phyloP scores from a whole-genome alignment of 2,329 filamentous ascomycete species.

The Stachybotrys echinatus region DNA sequence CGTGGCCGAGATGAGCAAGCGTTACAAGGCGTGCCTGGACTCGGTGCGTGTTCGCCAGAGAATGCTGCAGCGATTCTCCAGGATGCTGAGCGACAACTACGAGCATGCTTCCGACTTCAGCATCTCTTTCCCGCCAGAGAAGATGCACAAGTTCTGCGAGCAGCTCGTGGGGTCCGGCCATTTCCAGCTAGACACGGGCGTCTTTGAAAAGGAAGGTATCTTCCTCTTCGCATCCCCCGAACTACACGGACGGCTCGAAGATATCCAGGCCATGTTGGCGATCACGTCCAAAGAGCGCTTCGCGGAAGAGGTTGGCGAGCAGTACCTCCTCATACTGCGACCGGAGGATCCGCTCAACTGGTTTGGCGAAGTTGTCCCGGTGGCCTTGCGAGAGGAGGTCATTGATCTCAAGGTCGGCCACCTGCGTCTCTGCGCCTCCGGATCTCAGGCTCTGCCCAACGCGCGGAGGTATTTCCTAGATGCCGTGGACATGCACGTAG shows the following conservation, averaged over 20 bases:
- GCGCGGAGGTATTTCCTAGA: conserved; percentile 76
- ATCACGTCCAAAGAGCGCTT: conserved; percentile 53
- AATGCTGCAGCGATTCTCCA: conserved; percentile 92
- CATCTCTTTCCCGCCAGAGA: conserved; percentile 64
- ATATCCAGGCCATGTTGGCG: conserved; percentile 80
- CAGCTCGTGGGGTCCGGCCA: conserved; percentile 77
- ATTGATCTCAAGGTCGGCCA: conserved; percentile 84
- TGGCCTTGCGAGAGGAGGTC: conserved; percentile 63
- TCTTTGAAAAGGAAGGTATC: conserved; percentile 67
- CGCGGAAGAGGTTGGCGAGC: conserved; percentile 66
- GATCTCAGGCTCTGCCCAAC: conserved; percentile 71
- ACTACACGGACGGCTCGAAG: conserved; percentile 67
- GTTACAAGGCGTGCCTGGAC: conserved; percentile 92
- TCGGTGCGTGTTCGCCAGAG: conserved; percentile 93
- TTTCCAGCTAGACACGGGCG: conserved; percentile 73
- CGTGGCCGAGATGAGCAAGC: conserved; percentile 85
- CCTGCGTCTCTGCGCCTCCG: conserved; percentile 81
- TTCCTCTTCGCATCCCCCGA: conserved; percentile 82
- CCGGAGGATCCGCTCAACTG: conserved; percentile 76
- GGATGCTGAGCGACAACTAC: conserved; percentile 86
- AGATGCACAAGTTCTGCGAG: conserved; percentile 72
- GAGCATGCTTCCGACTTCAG: conserved; percentile 97
- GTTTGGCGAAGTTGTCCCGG: conserved; percentile 70
- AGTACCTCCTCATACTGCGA: conserved; percentile 76
- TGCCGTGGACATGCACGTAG: conserved; percentile 76